Evolutionary conservation across 768 basidiomycete genomes (phyloP), one percentile per base, ranked within the genome.

Genomic region (Psilocybe cyanescens): DNA sequence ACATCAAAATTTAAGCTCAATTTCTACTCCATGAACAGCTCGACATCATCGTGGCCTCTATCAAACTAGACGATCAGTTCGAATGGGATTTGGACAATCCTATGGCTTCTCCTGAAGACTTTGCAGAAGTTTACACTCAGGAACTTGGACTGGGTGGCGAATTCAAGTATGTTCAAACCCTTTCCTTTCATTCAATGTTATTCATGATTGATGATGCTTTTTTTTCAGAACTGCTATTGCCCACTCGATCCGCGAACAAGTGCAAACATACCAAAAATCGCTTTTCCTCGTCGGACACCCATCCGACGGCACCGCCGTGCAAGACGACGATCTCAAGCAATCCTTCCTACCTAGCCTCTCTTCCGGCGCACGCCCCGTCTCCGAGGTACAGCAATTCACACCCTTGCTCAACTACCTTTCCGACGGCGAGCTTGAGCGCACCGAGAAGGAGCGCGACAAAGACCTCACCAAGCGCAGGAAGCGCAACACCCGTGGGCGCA

Each of bases 51-150:
- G 90, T 96, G 58, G 97, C 94, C 24, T 87, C 90, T 6, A 86
- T 95, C 78, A 95, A 96, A 74, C 83, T 99, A 24, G 92, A 94
- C 58, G 97, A 99, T 75, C 92, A 95, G 70, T 97, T 99, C 70
- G 97, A 99, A 72, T 99, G 97, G 97, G 97, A 99, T 73, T 75
- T 98, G 39, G 90, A 90, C 66, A 94, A 91, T 58, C 76, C 79
- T 19, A 81, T 83, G 49, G 90, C 92, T 3, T 90, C 90, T 0
- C 96, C 97, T 0, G 97, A 99, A 75, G 88, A 90, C 29, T 99
- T 99, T 74, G 94, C 97, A 6, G 90, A 91, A 63, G 82, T 89
- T 0, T 97, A 97, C 71, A 79, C 87, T 1, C 84, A 86, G 19
- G 97, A 99, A 65, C 77, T 99, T 24, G 97, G 97, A 4, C 76